Base-by-base conservation (phyloP, 306 rosid genomes). In the Dryas octopetala region DNA sequence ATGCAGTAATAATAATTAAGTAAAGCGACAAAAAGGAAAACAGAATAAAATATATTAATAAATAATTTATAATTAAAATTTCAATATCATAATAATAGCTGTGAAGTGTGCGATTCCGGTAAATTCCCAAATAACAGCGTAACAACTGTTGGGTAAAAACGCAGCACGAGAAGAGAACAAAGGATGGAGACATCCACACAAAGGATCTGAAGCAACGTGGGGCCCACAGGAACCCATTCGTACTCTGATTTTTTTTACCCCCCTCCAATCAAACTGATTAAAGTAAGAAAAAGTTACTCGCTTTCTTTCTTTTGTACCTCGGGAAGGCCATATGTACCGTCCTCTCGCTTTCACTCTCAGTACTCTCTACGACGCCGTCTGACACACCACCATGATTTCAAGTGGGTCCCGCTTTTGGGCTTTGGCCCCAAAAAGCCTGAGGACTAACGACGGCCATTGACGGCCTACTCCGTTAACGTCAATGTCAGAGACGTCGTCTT, bases 271-370 rank as follows among this genome's bases (percentile, higher is more conserved):
- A 4, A 71, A 23, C 45, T n/a, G 9, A 44, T 5, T n/a, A 57
- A 71, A 71, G 75, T 32, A 19, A 17, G 23, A 71, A 45, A 44
- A 58, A 17, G 48, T 71, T 71, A 57, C 55, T 47, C 26, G 23
- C 46, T 8, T 11, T 26, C 23, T 4, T 11, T 28, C 6, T 50
- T 60, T 59, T 13, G 45, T 58, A 57, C 90, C 87, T 88, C 87
- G 90, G 88, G 90, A 88, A 86, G 89, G 86, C 62, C 83, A 83
- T 51, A 70, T 77, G 79, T 57, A 81, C 76, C 52, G 66, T 81
- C 79, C 54, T 78, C 57, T 76, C 77, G 52, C 50, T 65, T 41
- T 47, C 66, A 13, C 45, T 61, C 38, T 32, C 38, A 32, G 38
- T 32, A 32, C 38, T 32, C 38, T 32, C 38, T 32, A 32, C 38